Conservation (phyloP, 139 green algal genomes). For the Micractinium sp. region DNA sequence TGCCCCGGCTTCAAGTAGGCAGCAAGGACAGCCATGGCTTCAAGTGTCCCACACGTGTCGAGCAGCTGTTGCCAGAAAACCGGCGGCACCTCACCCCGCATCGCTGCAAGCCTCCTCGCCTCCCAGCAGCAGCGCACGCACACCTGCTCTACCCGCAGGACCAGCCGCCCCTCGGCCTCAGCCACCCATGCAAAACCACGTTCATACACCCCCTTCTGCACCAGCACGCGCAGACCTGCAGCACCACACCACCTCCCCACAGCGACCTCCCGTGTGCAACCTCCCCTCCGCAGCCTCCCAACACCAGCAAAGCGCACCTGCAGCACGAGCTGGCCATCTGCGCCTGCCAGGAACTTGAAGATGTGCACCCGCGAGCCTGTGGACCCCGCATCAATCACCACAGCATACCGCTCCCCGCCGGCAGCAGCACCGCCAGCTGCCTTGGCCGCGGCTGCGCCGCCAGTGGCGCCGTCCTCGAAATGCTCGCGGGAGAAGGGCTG, state of each 20-base stretch:
- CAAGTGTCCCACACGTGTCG: no score
- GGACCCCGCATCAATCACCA: constrained; percentile 96
- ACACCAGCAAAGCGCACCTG: constrained; percentile 16
- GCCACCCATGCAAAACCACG: background rate
- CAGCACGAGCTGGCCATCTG: constrained; percentile 66
- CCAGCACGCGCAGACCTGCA: background rate
- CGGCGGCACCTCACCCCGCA: no score
- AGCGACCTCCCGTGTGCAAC: no score
- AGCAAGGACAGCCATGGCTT: no score
- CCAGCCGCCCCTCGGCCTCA: no score
- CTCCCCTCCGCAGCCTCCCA: no score
- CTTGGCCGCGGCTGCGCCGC: background rate
- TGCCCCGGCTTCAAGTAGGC: no score
- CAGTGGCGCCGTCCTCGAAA: constrained; percentile 4
- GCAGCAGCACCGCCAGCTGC: background rate
- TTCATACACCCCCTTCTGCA: background rate
- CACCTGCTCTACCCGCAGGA: no score
- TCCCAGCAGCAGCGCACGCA: no score
- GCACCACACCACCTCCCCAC: no score
- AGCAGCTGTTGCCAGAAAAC: no score
- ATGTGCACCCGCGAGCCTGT: constrained; percentile 96
- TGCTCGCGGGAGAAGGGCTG: constrained; percentile 27
- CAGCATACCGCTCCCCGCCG: constrained; percentile 64
- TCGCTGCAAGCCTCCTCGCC: no score
- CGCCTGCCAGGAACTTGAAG: constrained; percentile 82